Percentiles rank a stretch among this genome's conserved stretches.
Conservation (phyloP, 2,329 filamentous ascomycete species). For the Exophiala dermatitidis region DNA sequence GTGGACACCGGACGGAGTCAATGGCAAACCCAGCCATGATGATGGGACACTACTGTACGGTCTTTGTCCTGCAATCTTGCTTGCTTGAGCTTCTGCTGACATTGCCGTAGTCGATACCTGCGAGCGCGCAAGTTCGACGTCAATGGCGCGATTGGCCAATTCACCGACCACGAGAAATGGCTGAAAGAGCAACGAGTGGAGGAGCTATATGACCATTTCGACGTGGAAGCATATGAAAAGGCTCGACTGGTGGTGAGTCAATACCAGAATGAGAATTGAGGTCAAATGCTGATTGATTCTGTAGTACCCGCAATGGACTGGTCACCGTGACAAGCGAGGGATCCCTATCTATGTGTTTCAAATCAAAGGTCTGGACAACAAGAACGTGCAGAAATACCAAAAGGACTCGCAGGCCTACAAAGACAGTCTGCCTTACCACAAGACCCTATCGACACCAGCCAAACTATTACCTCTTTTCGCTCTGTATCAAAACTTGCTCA, state of each 20-base stretch:
- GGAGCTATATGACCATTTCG: constrained; percentile 76
- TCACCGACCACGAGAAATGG: constrained; percentile 84
- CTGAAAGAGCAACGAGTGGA: constrained; percentile 71
- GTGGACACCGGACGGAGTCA: constrained; percentile 35
- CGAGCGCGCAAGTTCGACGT: constrained; percentile 76
- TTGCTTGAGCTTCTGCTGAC: constrained; percentile 5
- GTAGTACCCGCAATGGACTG: constrained; percentile 71
- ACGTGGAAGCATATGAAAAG: constrained; percentile 74
- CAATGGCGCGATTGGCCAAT: constrained; percentile 71
- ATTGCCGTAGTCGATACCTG: constrained; percentile 63
- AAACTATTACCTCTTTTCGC: constrained; percentile 83
- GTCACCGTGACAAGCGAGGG: constrained; percentile 78
- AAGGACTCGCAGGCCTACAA: constrained; percentile 43
- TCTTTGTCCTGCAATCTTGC: constrained; percentile 3
- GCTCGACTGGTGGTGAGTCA: constrained; percentile 59
- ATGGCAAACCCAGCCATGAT: constrained; percentile 38
- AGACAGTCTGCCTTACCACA: constrained; percentile 46
- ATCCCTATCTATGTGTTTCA: constrained; percentile 91
- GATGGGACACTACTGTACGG: constrained; percentile 44
- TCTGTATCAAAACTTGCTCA: constrained; percentile 84
- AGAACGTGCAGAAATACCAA: constrained; percentile 73
- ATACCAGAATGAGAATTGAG: background rate
- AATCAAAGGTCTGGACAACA: constrained; percentile 72
- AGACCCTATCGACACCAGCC: constrained; percentile 49
- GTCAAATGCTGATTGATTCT: background rate